Percentiles rank a stretch among this genome's conserved stretches.
phyloP scores from a whole-genome alignment of 331 rosid species.

The Quercus tomentella region DNA sequence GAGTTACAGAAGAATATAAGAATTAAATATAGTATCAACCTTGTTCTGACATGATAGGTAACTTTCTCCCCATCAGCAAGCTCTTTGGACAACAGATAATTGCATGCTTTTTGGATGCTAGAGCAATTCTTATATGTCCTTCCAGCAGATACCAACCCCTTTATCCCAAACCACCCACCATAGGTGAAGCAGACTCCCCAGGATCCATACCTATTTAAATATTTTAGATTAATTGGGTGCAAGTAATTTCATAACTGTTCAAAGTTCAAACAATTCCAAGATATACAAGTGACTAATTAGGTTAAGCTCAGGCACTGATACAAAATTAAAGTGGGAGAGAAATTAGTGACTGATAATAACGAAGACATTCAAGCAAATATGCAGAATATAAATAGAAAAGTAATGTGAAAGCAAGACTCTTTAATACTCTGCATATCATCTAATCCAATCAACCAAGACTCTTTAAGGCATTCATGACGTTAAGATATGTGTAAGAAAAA shows the following conservation, averaged over 20 bases:
- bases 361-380: neutral
- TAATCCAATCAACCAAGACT: neutral
- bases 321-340: neutral
- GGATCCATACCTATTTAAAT: constrained; percentile 72
- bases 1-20: neutral
- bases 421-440: neutral
- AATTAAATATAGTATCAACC: constrained; percentile 23
- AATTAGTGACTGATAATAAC: neutral
- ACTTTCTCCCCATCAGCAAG: constrained; percentile 84
- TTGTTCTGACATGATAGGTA: constrained; percentile 85
- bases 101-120: constrained; percentile 66
- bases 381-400: neutral
- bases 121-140: constrained; percentile 48
- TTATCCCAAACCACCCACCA: constrained; percentile 79
- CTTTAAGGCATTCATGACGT: neutral
- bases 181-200: constrained; percentile 94
- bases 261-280: neutral
- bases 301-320: neutral
- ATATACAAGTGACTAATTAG: neutral
- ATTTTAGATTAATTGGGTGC: constrained; percentile 6
- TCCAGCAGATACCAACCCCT: constrained; percentile 76
- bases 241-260: neutral
- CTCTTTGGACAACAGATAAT: constrained; percentile 72
- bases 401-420: constrained; percentile 21
- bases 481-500: neutral